Evolutionary conservation across 768 basidiomycete species (phyloP).

Genomic region (Tulasnella sp.): DNA sequence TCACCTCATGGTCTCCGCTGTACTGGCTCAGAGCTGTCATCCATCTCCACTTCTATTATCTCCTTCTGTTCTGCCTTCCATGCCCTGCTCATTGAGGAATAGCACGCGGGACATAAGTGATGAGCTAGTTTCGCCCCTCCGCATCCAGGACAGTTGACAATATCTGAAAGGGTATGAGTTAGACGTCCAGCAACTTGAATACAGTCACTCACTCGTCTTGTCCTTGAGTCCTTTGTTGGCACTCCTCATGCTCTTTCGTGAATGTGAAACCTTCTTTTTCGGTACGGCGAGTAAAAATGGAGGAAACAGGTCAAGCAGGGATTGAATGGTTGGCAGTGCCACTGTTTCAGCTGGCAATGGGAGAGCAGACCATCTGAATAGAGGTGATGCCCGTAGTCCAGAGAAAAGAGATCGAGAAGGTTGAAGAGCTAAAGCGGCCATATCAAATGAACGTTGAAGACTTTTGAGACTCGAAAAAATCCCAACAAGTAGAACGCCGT

Average conservation of each 20-base stretch:
- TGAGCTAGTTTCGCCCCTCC: slow-evolving; percentile 81
- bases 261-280: slow-evolving; percentile 87
- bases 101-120: slow-evolving; percentile 74
- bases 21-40: too few species aligned
- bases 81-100: slow-evolving; percentile 48
- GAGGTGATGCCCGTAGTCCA: not conserved
- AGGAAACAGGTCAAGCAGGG: slow-evolving; percentile 64
- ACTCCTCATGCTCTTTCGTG: slow-evolving; percentile 85
- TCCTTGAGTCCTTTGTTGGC: slow-evolving; percentile 93
- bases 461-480: not conserved
- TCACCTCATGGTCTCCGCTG: too few species aligned
- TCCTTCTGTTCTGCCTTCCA: slow-evolving; percentile 37
- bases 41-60: slow-evolving; percentile 14
- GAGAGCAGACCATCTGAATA: not conserved
- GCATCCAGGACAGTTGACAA: slow-evolving; percentile 83
- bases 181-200: not conserved
- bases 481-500: not conserved
- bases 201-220: slow-evolving; percentile 63
- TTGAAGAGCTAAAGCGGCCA: not conserved
- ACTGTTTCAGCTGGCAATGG: slow-evolving; percentile 5
- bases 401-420: not conserved
- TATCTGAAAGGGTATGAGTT: slow-evolving; percentile 40
- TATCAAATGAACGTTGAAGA: not conserved
- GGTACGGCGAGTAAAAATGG: slow-evolving; percentile 85
- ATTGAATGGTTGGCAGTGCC: slow-evolving; percentile 29